A percentile compares a stretch with the other conserved stretches of the same genome.
These are phyloP conservation scores for Camellia oleifera DNA, from an alignment of 179 eudicot species.

Conservation along the genomic window DNA sequence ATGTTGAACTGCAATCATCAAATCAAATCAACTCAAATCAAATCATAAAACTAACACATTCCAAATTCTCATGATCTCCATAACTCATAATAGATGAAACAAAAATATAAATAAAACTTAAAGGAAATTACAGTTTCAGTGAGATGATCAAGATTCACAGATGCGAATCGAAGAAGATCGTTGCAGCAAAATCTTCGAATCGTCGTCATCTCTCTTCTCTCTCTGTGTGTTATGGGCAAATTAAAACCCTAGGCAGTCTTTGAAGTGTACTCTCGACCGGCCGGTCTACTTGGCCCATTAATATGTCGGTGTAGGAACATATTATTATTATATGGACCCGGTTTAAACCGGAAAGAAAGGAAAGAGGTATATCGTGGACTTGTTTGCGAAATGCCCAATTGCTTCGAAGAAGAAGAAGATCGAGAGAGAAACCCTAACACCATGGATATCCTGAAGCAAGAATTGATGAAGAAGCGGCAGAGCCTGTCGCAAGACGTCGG, in stretches of 20 bases:
- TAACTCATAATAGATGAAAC: neutral
- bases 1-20: slow-evolving; percentile 74
- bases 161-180: slow-evolving; percentile 84
- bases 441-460: slow-evolving; percentile 81
- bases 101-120: neutral
- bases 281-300: neutral
- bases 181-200: slow-evolving; percentile 90
- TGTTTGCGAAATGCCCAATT: neutral
- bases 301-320: no score
- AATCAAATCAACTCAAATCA: neutral
- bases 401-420: neutral
- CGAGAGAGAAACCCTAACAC: neutral
- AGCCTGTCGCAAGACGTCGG: slow-evolving; percentile 59
- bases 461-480: slow-evolving; percentile 57
- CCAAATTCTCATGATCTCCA: neutral
- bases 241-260: slow-evolving; percentile 3
- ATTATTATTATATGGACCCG: neutral
- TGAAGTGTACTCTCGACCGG: neutral
- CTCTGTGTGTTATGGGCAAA: neutral
- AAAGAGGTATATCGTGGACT: neutral
- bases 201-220: slow-evolving; percentile 49
- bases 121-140: slow-evolving; percentile 77
- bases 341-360: neutral
- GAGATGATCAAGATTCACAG: slow-evolving; percentile 89
- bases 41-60: neutral